Percentiles rank a stretch among this genome's conserved stretches.
Conservation (phyloP, 345 rosid genomes). For the Hibiscus trionum region DNA sequence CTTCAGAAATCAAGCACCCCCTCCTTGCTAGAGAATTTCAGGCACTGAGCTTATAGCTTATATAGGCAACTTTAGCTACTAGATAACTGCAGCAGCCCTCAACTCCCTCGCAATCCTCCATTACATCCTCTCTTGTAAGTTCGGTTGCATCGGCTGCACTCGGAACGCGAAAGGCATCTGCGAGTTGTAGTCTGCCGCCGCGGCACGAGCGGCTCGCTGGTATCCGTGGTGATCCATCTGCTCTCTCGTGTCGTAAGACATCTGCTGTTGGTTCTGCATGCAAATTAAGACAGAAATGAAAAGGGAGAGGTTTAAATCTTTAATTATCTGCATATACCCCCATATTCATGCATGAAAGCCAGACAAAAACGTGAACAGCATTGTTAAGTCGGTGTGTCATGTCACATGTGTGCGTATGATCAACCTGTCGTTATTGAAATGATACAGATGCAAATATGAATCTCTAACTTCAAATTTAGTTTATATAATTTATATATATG, state of each 20-base stretch:
- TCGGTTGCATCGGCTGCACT: conserved; percentile 55
- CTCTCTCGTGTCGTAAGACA: conserved; percentile 12
- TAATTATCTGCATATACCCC: background rate
- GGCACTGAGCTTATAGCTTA: background rate
- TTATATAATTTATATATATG: too few relatives aligned
- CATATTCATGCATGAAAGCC: background rate
- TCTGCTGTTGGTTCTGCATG: conserved; percentile 8
- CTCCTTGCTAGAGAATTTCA: background rate
- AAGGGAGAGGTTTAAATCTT: background rate
- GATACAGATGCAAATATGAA: too few relatives aligned
- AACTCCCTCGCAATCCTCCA: background rate
- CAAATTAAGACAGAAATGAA: background rate
- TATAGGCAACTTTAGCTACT: background rate
- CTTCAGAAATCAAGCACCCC: background rate
- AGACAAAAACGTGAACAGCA: background rate
- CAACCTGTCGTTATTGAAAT: too few relatives aligned
- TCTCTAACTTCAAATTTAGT: too few relatives aligned
- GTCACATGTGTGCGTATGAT: background rate
- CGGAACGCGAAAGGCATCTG: conserved; percentile 41
- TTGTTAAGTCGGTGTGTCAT: background rate
- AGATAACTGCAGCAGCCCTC: background rate
- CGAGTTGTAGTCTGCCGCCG: conserved; percentile 11
- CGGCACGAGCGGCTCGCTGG: background rate
- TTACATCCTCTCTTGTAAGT: conserved; percentile 49
- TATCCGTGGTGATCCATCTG: conserved; percentile 1